Base-by-base conservation (phyloP, 23 red algal genomes). In the Gracilaria vermiculophylla region DNA sequence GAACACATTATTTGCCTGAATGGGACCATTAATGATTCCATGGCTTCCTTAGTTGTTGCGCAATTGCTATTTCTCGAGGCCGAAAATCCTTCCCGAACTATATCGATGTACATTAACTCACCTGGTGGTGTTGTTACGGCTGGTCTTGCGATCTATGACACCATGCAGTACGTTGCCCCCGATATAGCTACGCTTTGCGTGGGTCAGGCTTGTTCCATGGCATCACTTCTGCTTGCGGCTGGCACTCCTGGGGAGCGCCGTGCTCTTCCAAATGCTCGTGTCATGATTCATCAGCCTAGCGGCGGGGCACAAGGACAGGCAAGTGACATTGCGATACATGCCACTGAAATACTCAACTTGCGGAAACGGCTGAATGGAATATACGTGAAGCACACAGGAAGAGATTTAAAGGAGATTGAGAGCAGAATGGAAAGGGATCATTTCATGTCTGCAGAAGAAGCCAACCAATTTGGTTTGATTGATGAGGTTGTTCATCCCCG, bases 201-300 rank as follows among this genome's bases (percentile, higher is more conserved):
- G 13, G 96, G 96, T 50, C 93, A 93, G n/a, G 96, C 96, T 32
- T 93, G 91, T 36, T 98, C 96, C 1, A 98, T 98, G 96, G 96
- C 88, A 34, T 90, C 92, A 41, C 93, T 98, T 29, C 80, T 98
- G 54, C 80, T 98, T 3, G 91, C 91, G 41, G 96, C 96, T 28
- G 96, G 96, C 53, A 79, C 86, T 45, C 90, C 90, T 40, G 96
- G 96, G 17, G 90, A 98, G 47, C 78, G 96, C 13, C 78, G 83
- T 35, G 85, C 86, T 21, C 84, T 98, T 44, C 96, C 96, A 19
- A 94, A 98, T 74, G 90, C 96, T 14, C 96, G 96, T 11, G 94
- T 98, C 74, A 98, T 98, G 96, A 94, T 98, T 49, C 96, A 98
- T 50, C 96, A 98, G 61, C 96, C 96, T 42, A 87, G 89, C 13